Conservation (phyloP, 73 alveolate species). For the Paramecium bursaria region DNA sequence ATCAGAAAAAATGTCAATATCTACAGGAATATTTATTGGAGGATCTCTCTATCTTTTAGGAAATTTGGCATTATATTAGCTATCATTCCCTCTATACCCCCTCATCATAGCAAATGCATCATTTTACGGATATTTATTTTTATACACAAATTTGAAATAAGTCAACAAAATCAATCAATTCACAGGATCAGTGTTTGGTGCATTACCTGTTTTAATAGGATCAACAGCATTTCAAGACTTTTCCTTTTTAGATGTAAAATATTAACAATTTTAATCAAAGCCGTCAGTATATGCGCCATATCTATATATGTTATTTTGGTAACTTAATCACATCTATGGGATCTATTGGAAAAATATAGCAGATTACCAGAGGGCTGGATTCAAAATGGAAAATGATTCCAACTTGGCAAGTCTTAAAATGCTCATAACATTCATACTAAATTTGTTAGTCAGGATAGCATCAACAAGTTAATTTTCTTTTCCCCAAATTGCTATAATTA, state of each 20-base stretch:
- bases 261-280: slow-evolving; percentile 66
- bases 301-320: slow-evolving; percentile 86
- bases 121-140: slow-evolving; percentile 76
- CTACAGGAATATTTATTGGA: slow-evolving; percentile 72
- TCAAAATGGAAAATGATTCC: slow-evolving; percentile 74
- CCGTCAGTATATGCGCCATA: too few species aligned
- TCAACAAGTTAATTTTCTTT: too few species aligned
- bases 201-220: slow-evolving; percentile 87
- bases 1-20: slow-evolving; percentile 56
- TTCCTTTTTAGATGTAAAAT: slow-evolving; percentile 40
- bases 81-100: slow-evolving; percentile 74
- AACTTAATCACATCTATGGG: slow-evolving; percentile 90
- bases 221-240: slow-evolving; percentile 79
- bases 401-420: slow-evolving; percentile 6
- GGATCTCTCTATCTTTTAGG: slow-evolving; percentile 72
- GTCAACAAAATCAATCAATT: slow-evolving; percentile 75
- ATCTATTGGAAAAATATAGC: slow-evolving; percentile 79
- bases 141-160: slow-evolving; percentile 83
- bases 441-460: too few species aligned
- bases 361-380: slow-evolving; percentile 88
- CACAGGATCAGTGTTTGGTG: slow-evolving; percentile 91
- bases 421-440: too few species aligned
- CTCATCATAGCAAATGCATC: slow-evolving; percentile 73
- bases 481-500: too few species aligned
- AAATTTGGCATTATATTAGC: slow-evolving; percentile 29